Conservation (phyloP, 768 basidiomycete genomes). For the Hygrophoropsis aurantiaca region DNA sequence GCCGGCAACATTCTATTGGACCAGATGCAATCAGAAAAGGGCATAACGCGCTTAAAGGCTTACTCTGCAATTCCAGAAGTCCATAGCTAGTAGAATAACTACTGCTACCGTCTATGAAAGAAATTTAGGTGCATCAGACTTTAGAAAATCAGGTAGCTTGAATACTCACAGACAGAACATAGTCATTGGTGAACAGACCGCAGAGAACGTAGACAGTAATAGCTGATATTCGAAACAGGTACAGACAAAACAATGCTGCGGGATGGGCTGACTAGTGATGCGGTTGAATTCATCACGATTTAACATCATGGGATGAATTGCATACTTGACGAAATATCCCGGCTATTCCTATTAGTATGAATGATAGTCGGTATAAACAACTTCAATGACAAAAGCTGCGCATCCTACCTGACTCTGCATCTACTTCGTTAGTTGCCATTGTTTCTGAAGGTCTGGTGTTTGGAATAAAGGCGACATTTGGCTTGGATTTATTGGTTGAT, state of each 20-base stretch:
- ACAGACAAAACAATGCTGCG: slow-evolving; percentile 82
- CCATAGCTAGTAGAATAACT: slow-evolving; percentile 91
- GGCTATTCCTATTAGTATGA: slow-evolving; percentile 58
- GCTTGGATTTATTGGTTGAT: slow-evolving; percentile 26
- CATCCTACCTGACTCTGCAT: slow-evolving; percentile 71
- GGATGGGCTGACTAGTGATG: slow-evolving; percentile 73
- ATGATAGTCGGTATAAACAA: slow-evolving; percentile 4
- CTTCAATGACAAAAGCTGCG: not conserved
- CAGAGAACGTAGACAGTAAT: slow-evolving; percentile 91
- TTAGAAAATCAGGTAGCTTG: not conserved
- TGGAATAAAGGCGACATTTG: slow-evolving; percentile 61
- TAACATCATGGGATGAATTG: no score
- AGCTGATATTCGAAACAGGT: slow-evolving; percentile 85
- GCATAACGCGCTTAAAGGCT: slow-evolving; percentile 15
- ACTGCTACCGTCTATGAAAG: slow-evolving; percentile 75
- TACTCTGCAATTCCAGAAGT: slow-evolving; percentile 98
- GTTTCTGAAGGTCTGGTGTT: slow-evolving; percentile 40
- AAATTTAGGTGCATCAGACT: not conserved
- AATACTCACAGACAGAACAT: slow-evolving; percentile 82
- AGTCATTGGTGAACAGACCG: slow-evolving; percentile 86
- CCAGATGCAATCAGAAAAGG: slow-evolving; percentile 2
- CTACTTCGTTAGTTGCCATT: slow-evolving; percentile 56
- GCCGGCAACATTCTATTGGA: slow-evolving; percentile 83
- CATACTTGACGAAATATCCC: slow-evolving; percentile 77
- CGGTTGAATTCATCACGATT: slow-evolving; percentile 14